A percentile compares a stretch with the other conserved stretches of the same genome.
phyloP scores from a whole-genome alignment of 2,329 filamentous ascomycete genomes.

The Botrytis fabae region DNA sequence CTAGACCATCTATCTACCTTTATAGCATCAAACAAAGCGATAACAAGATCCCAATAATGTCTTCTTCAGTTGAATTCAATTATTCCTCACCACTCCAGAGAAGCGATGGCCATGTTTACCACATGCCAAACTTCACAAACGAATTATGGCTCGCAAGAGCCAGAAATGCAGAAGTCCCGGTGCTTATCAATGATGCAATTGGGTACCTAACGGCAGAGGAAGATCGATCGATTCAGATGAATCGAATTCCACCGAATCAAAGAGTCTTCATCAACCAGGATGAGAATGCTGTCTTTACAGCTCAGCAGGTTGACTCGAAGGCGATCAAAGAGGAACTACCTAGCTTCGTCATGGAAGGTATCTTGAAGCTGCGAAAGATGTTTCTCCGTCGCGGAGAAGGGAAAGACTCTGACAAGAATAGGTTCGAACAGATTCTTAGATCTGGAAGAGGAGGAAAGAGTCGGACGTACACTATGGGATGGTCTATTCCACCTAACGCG shows the following conservation, averaged over 20 bases:
- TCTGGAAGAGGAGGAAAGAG: neutral
- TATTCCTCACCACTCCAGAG: neutral
- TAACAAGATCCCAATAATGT: neutral
- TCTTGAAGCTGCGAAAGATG: neutral
- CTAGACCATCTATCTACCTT: neutral
- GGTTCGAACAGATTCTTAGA: neutral
- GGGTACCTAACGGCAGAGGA: neutral
- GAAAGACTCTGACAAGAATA: neutral
- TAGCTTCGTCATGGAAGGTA: neutral
- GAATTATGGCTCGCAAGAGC: neutral
- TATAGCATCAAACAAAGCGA: neutral
- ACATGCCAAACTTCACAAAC: neutral
- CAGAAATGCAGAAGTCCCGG: neutral
- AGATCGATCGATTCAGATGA: neutral
- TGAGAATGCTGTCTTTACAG: neutral
- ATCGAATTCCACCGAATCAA: neutral
- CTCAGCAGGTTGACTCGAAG: neutral
- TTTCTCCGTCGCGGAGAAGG: neutral
- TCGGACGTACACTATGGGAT: neutral
- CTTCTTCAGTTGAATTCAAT: neutral
- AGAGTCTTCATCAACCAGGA: neutral
- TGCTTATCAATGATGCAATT: neutral
- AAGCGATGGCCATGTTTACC: neutral
- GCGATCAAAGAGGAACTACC: neutral
- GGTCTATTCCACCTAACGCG: neutral